Evolutionary conservation across 306 rosid species (phyloP).

Genomic region (Prunus mongolica): DNA sequence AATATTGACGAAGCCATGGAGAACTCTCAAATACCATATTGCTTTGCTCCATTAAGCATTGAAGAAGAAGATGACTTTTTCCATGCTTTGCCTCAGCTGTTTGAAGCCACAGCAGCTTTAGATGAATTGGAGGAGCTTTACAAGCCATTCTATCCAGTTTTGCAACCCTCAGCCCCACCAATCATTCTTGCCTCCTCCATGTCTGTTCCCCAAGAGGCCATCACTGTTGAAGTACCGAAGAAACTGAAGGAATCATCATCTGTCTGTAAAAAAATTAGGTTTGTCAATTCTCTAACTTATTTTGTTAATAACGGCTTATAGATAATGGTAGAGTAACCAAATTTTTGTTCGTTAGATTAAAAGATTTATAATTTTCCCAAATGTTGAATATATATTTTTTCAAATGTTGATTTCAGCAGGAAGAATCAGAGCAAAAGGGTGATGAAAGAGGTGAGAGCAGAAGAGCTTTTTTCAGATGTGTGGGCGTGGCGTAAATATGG

Average conservation of each 20-base stretch:
- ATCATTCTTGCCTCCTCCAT: constrained; percentile 22
- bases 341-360: too few species aligned
- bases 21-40: background rate
- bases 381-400: background rate
- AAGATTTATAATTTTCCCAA: background rate
- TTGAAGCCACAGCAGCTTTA: constrained; percentile 39
- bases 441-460: constrained; percentile 58
- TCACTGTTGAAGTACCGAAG: constrained; percentile 22
- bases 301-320: too few species aligned
- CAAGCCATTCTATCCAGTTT: constrained; percentile 57
- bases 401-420: constrained; percentile 29
- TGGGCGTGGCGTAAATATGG: constrained; percentile 99
- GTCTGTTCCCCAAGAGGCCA: constrained; percentile 35
- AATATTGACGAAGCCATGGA: constrained; percentile 22
- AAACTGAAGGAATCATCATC: constrained; percentile 24
- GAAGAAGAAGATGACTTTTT: constrained; percentile 35
- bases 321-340: too few species aligned
- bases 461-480: constrained; percentile 47
- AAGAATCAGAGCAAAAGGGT: constrained; percentile 56
- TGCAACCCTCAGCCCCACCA: constrained; percentile 36
- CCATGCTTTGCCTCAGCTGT: constrained; percentile 35
- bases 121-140: constrained; percentile 60
- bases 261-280: constrained; percentile 48
- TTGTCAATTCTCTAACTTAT: background rate
- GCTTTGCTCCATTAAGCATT: constrained; percentile 16